Evolutionary conservation across 257 asterid genomes (phyloP).

Genomic region (Sherardia arvensis): DNA sequence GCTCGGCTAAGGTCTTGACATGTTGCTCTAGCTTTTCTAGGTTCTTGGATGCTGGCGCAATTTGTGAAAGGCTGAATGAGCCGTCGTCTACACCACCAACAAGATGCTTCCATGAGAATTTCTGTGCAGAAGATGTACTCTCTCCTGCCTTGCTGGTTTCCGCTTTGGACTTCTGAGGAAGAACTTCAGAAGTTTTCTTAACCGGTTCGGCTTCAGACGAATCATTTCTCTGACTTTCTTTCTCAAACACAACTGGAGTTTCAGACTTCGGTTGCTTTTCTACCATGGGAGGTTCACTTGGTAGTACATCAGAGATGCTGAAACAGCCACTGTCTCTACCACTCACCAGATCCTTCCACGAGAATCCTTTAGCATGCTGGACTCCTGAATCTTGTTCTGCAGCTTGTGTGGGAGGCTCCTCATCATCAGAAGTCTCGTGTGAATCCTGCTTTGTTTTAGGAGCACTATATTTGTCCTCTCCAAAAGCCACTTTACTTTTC

Average conservation of each 20-base stretch:
- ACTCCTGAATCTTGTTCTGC: conserved; percentile 17
- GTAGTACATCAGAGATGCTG: conserved; percentile 34
- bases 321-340: conserved; percentile 30
- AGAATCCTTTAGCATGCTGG: conserved; percentile 23
- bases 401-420: conserved; percentile 10
- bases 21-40: conserved; percentile 30
- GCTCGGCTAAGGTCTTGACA: conserved; percentile 7
- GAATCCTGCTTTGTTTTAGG: conserved; percentile 14
- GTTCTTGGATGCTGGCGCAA: conserved; percentile 33
- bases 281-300: conserved; percentile 19
- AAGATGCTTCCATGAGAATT: conserved; percentile 63
- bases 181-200: conserved; percentile 18
- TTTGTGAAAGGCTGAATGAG: conserved; percentile 56
- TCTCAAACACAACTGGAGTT: conserved; percentile 8
- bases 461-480: conserved; percentile 12
- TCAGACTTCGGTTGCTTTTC: conserved; percentile 23
- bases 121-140: conserved; percentile 46
- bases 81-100: conserved; percentile 37
- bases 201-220: conserved; percentile 14
- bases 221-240: conserved; percentile 12
- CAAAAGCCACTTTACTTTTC: conserved; percentile 38
- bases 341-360: conserved; percentile 36
- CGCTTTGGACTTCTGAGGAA: conserved; percentile 19
- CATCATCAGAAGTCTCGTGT: conserved; percentile 3
- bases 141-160: conserved; percentile 29